Conservation (phyloP, 2,329 filamentous ascomycete species). For the Elsinoe batatas region DNA sequence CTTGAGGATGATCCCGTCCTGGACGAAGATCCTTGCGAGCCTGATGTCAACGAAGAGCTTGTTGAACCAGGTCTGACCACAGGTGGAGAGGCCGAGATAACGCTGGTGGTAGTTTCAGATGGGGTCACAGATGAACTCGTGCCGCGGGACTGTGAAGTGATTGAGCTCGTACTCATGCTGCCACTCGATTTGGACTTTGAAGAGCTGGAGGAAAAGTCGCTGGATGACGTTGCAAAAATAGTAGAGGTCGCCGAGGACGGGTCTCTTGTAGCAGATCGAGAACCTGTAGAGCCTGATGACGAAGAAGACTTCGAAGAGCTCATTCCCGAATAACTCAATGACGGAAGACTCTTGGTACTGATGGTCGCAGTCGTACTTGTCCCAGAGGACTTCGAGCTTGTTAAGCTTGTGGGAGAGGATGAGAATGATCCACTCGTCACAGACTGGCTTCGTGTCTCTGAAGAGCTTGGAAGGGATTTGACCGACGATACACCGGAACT, state of each 20-base stretch:
- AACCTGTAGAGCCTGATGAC: not conserved
- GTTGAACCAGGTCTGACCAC: not conserved
- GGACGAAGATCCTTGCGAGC: not conserved
- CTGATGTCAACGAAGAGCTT: not conserved
- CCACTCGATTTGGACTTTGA: not conserved
- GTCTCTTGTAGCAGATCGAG: not conserved
- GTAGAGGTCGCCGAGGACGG: not conserved
- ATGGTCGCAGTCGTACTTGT: too few species aligned
- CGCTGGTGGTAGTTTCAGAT: not conserved
- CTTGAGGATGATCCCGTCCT: not conserved
- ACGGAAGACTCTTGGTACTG: too few species aligned
- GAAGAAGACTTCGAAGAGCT: not conserved
- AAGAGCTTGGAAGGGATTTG: not conserved
- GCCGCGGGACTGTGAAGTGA: too few species aligned
- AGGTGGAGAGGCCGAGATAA: not conserved
- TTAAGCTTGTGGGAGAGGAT: too few species aligned
- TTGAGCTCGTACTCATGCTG: too few species aligned
- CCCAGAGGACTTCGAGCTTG: too few species aligned
- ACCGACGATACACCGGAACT: too few species aligned
- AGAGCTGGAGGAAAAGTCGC: not conserved
- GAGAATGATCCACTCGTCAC: too few species aligned
- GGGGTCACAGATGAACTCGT: not conserved
- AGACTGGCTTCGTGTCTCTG: not conserved
- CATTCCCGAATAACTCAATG: too few species aligned
- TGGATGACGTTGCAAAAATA: not conserved